phyloP scores from a whole-genome alignment of 108 stramenopile genomes.

The Cyclotella kingstonii region DNA sequence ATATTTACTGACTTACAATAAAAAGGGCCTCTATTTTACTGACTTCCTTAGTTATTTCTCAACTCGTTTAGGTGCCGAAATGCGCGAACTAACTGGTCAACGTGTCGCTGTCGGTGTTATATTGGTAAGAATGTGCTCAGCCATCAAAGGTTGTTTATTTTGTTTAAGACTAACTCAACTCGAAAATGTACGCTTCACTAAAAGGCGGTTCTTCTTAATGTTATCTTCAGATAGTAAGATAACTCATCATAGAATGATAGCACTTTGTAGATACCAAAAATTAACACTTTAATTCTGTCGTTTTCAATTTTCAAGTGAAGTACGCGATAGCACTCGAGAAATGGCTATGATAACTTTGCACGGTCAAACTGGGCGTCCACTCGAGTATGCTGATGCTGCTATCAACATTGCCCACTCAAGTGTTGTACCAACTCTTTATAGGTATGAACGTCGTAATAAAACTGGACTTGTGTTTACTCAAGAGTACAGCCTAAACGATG shows the following conservation, averaged over 20 bases:
- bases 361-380: conserved; percentile 24
- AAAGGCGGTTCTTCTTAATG: conserved; percentile 41
- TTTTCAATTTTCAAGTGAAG: not conserved
- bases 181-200: not conserved
- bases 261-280: too few relatives aligned
- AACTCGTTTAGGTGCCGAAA: conserved; percentile 50
- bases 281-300: too few relatives aligned
- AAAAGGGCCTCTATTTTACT: not conserved
- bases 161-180: not conserved
- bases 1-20: not conserved
- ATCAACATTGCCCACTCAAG: conserved; percentile 56
- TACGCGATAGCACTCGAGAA: conserved; percentile 4
- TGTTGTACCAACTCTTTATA: conserved; percentile 54
- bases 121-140: conserved; percentile 18
- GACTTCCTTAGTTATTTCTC: not conserved
- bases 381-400: conserved; percentile 31
- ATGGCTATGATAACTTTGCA: conserved; percentile 36
- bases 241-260: not conserved
- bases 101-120: conserved; percentile 72
- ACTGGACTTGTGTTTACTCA: conserved; percentile 18
- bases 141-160: too few relatives aligned
- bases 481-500: conserved; percentile 15
- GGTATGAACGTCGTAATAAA: conserved; percentile 27
- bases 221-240: conserved; percentile 37
- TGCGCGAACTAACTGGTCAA: conserved; percentile 75